Base-by-base conservation (phyloP, 768 basidiomycete genomes). In the Boletus tomentosulus region DNA sequence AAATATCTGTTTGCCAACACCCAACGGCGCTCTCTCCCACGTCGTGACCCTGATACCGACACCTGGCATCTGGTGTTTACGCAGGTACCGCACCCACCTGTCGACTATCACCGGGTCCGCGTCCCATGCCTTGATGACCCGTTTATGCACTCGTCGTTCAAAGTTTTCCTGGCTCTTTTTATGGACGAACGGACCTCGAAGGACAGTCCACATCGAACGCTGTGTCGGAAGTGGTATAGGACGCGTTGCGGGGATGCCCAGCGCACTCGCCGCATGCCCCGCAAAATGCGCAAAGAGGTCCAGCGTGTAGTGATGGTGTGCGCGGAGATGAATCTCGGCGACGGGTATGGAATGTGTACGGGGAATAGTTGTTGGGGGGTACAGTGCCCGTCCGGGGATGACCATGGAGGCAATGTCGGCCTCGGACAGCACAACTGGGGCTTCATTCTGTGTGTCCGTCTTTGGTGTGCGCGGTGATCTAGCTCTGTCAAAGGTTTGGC, bases 91-190 rank as follows among this genome's bases (percentile, higher is more conserved):
- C 50, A 92, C 71, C 91, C 89, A 97, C 55, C 82, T 76, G 28
- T 87, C 81, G 11, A 98, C 77, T 6, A 92, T 84, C 60, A 85
- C 83, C 3, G 80, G 74, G 63, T 94, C 79, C 16, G 93, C 83
- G 70, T 98, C 96, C 79, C 82, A 98, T 0, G 93, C 89, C 71
- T 93, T 95, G 72, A 98, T 83, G 37, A 81, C 80, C 11, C 95
- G 81, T 65, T 89, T 90, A 66, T 95, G 89, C 50, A 86, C 85
- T 62, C 76, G 81, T 27, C 91, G 76, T 68, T 93, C 87, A 68
- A 96, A 98, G 72, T 98, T 98, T 75, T 98, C 94, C 71, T 98
- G 94, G 16, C 81, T 75, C 72, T 96, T 97, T 66, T 98, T 98
- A 70, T 95, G 87, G 6, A 82, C 85, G 66, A 98, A 98, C 10